Conservation (phyloP, 441 rosid genomes). For the Pelargonium cotyledonis region DNA sequence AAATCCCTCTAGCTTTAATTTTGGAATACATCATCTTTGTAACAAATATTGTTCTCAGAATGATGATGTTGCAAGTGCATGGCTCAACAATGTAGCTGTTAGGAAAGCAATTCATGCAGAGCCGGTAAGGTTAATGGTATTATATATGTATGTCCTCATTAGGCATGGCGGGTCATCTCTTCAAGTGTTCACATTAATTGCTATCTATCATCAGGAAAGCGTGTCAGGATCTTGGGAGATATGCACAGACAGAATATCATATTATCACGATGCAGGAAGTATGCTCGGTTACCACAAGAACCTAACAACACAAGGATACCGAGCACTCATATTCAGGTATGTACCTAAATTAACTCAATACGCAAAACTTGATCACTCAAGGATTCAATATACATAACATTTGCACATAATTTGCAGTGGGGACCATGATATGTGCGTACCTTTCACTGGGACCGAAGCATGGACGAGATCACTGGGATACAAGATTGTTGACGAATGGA, state of each 20-base stretch:
- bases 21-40: too few species aligned
- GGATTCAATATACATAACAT: too few species aligned
- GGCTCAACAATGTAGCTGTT: constrained; percentile 45
- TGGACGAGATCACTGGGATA: constrained; percentile 47
- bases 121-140: constrained; percentile 20
- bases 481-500: constrained; percentile 37
- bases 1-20: too few species aligned
- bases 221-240: constrained; percentile 45
- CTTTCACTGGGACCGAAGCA: constrained; percentile 40
- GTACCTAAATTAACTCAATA: background rate
- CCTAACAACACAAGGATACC: constrained; percentile 39
- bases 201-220: constrained; percentile 17
- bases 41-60: constrained; percentile 21
- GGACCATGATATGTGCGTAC: constrained; percentile 44
- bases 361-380: too few species aligned
- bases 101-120: constrained; percentile 49
- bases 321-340: constrained; percentile 58
- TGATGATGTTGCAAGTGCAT: constrained; percentile 43
- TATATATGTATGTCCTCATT: background rate
- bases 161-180: too few species aligned
- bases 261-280: constrained; percentile 26
- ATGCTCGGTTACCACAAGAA: constrained; percentile 44
- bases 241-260: constrained; percentile 31
- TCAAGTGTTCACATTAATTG: background rate
- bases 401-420: constrained; percentile 28